Percentiles rank a stretch among this genome's conserved stretches.
Conservation (phyloP, 2,329 filamentous ascomycete species). For the Diaporthe australafricana region DNA sequence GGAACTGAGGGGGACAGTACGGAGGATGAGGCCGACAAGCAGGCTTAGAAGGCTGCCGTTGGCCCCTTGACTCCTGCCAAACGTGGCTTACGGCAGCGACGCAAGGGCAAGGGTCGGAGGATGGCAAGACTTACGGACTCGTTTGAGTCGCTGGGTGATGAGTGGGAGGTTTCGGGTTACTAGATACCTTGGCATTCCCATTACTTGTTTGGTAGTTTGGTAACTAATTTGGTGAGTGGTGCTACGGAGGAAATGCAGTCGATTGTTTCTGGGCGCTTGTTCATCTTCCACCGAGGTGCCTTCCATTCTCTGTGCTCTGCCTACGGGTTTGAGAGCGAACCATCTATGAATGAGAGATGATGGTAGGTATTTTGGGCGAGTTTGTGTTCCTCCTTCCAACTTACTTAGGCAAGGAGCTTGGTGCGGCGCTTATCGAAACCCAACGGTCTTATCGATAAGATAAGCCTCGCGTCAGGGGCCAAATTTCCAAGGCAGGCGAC, state of each 20-base stretch:
- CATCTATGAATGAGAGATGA: not conserved
- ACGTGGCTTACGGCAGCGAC: not conserved
- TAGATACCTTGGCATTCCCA: not conserved
- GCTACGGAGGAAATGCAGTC: not conserved
- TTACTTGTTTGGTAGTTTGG: not conserved
- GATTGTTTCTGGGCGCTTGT: not conserved
- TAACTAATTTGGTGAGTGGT: not conserved
- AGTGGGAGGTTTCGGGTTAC: not conserved
- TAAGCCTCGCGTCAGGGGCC: not conserved
- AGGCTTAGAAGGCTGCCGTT: conserved; percentile 26
- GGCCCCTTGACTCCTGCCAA: not conserved
- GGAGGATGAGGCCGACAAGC: conserved; percentile 57
- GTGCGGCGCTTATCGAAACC: not conserved
- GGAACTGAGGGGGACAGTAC: conserved; percentile 56
- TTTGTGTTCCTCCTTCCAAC: not conserved
- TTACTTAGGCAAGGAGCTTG: not conserved
- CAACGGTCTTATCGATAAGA: conserved; percentile 25
- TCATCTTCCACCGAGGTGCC: not conserved
- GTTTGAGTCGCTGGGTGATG: not conserved
- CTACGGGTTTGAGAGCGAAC: not conserved
- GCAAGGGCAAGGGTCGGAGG: not conserved
- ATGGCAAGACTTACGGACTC: not conserved
- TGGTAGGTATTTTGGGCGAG: too few relatives aligned
- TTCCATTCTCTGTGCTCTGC: not conserved
- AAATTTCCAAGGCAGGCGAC: conserved; percentile 27